phyloP scores from a whole-genome alignment of 768 basidiomycete species.

The Leccinum arenicola region DNA sequence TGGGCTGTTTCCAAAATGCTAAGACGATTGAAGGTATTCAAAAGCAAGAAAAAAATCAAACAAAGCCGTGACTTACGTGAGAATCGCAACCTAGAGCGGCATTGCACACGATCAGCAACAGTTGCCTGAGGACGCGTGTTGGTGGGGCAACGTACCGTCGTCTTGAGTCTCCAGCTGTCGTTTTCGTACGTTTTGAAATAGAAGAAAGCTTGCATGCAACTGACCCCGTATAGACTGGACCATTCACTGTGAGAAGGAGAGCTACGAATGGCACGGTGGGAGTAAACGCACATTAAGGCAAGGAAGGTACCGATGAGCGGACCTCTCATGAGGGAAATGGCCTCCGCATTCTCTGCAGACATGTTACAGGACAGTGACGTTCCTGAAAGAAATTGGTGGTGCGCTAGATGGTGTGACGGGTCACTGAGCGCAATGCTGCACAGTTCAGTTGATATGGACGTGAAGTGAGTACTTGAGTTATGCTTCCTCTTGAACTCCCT shows the following conservation, averaged over 20 bases:
- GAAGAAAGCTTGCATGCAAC: conserved; percentile 27
- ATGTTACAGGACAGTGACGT: background rate
- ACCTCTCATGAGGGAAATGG: conserved; percentile 19
- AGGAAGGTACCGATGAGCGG: conserved; percentile 28
- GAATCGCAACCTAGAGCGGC: conserved; percentile 16
- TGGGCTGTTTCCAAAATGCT: conserved; percentile 25
- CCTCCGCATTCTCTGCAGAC: background rate
- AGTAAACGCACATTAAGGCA: conserved; percentile 9
- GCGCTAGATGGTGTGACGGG: no score
- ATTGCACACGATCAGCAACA: background rate
- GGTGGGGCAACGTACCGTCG: conserved; percentile 16
- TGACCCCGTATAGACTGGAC: conserved; percentile 26
- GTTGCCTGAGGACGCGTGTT: background rate
- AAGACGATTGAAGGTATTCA: background rate
- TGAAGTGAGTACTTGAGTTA: no score
- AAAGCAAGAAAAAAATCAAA: background rate
- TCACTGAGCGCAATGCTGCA: no score
- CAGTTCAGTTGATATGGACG: no score
- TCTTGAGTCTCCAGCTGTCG: conserved; percentile 20
- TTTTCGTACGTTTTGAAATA: conserved; percentile 24
- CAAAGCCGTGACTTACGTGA: conserved; percentile 13
- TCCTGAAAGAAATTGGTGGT: no score
- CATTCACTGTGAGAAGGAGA: background rate
- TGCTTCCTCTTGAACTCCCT: no score
- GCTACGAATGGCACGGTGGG: background rate